Evolutionary conservation across 345 rosid genomes (phyloP), one percentile per base, ranked within the genome.

Genomic region (Arabis hirsuta): DNA sequence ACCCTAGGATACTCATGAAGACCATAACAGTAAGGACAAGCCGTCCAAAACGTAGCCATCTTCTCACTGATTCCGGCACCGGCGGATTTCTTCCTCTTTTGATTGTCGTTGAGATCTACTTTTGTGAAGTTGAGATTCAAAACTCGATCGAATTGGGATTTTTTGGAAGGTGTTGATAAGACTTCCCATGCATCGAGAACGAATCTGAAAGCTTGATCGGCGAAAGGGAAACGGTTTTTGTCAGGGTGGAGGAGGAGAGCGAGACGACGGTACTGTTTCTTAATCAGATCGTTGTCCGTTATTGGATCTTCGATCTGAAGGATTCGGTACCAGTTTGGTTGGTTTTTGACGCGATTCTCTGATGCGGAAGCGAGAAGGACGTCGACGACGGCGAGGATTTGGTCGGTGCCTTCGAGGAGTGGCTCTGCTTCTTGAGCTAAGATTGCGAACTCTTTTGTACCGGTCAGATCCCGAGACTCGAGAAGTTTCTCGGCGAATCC

Each of bases 191-290:
- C 95, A 43, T 86, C 96, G 1, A 84, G 83, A 9, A 90, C 97
- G 60, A 90, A 89, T 74, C 80, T 82, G 80, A 95, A 95, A 7
- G 97, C 97, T 16, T 90, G 89, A 55, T 88, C 91, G 9, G 97
- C 85, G 73, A 62, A 85, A 14, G 88, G 83, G 79, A 62, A 84
- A 72, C 81, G 83, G 79, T 90, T 95, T 74, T 95, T 91, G 79
- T 95, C 97, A 0, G 97, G 96, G 72, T 90, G 99, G 42, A 94
- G 89, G 29, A 89, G 96, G 14, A 94, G 83, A 47, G 96, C 96
- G 24, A 91, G 85, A 26, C 88, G 85, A 4, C 91, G 97, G 76
- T 89, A 94, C 76, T 94, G 91, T 43, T 79, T 86, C 84, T 85
- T 94, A 62, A 91, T 81, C 56, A 81, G 88, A 20, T 86, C 89